A percentile compares a stretch with the other conserved stretches of the same genome.
Conservation (phyloP, 306 rosid species). For the Ammopiptanthus mongolicus region DNA sequence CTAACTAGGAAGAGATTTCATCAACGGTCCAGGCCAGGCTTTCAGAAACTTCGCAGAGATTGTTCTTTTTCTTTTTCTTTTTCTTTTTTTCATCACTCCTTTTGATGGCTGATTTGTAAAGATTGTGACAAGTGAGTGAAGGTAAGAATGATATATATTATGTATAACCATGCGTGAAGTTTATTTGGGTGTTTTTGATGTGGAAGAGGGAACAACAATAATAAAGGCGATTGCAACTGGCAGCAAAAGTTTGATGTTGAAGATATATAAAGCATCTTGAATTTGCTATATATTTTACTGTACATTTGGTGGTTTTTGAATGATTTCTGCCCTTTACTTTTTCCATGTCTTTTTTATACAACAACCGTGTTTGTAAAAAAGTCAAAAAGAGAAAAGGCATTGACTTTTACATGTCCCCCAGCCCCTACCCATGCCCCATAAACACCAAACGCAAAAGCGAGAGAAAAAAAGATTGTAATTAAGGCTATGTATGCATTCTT, state of each 20-base stretch:
- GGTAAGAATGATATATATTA: constrained; percentile 1
- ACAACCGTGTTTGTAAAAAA: constrained; percentile 13
- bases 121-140: constrained; percentile 43
- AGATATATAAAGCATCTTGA: constrained; percentile 16
- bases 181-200: constrained; percentile 31
- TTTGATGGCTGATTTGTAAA: constrained; percentile 35
- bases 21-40: constrained; percentile 40
- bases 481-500: background rate
- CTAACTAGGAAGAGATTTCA: constrained; percentile 32
- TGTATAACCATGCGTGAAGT: constrained; percentile 33
- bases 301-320: constrained; percentile 28
- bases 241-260: constrained; percentile 31
- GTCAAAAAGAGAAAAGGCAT: constrained; percentile 23
- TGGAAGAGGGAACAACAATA: constrained; percentile 23
- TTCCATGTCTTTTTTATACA: constrained; percentile 4
- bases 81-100: background rate
- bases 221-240: constrained; percentile 34
- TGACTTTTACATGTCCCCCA: constrained; percentile 23
- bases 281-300: constrained; percentile 14
- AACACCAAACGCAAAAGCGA: constrained; percentile 10
- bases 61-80: constrained; percentile 9
- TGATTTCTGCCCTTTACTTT: background rate
- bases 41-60: constrained; percentile 40
- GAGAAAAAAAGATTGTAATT: background rate
- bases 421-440: constrained; percentile 8